Evolutionary conservation across 2,329 filamentous ascomycete species (phyloP).

Genomic region (Penicillium psychrosexuale): DNA sequence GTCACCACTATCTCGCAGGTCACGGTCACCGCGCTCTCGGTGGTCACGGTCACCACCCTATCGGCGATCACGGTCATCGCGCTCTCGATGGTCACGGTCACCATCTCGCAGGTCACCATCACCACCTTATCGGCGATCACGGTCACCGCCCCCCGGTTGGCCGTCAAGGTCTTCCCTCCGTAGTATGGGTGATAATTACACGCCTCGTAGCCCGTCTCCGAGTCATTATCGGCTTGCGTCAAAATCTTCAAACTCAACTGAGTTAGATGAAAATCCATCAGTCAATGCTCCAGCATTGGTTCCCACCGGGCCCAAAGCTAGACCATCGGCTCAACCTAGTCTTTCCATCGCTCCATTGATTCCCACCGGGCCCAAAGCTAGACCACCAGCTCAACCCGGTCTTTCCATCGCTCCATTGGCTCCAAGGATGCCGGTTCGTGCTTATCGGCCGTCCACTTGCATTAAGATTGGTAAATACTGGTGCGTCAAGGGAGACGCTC

Average conservation of each 20-base stretch:
- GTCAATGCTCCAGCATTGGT: too few species aligned
- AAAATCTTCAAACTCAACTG: background rate
- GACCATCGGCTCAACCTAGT: background rate
- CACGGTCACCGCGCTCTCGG: background rate
- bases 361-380: background rate
- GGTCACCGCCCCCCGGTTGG: too few species aligned
- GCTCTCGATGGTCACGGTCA: background rate
- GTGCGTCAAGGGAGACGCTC: background rate
- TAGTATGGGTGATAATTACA: background rate
- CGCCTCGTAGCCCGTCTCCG: background rate
- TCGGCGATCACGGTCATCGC: too few species aligned
- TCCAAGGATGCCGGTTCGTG: background rate
- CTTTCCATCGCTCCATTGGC: background rate
- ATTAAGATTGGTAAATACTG: background rate
- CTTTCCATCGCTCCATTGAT: background rate
- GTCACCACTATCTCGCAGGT: background rate
- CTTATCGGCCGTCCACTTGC: background rate
- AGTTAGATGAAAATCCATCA: background rate
- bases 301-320: background rate
- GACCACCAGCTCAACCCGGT: background rate
- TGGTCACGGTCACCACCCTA: background rate
- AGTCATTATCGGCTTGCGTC: background rate
- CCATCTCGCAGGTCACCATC: background rate
- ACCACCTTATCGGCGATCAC: too few species aligned
- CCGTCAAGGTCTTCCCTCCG: background rate